A percentile compares a stretch with the other conserved stretches of the same genome.
These are phyloP conservation scores for Beverwykella pulmonaria DNA, from an alignment of 495 filamentous ascomycete genomes.

Conservation along the genomic window DNA sequence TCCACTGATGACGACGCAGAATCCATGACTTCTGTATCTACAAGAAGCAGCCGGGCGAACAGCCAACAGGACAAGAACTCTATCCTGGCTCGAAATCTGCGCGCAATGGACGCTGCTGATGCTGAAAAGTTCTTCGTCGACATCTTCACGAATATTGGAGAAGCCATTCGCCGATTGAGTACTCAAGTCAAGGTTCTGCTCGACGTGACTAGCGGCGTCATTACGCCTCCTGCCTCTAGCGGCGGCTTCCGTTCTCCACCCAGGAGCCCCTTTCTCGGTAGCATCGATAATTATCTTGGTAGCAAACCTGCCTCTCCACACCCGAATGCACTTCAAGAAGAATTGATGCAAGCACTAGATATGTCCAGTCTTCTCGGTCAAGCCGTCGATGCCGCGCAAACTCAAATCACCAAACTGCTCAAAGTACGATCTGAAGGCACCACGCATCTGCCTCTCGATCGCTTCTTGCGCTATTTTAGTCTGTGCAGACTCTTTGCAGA, in stretches of 20 bases:
- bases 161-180: slow-evolving; percentile 79
- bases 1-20: slow-evolving; percentile 92
- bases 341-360: slow-evolving; percentile 81
- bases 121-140: slow-evolving; percentile 82
- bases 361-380: slow-evolving; percentile 93
- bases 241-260: slow-evolving; percentile 33
- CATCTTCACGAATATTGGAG: slow-evolving; percentile 84
- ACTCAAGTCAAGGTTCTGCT: slow-evolving; percentile 95
- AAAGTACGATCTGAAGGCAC: slow-evolving; percentile 89
- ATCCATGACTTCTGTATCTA: slow-evolving; percentile 84
- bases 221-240: slow-evolving; percentile 39
- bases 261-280: slow-evolving; percentile 35
- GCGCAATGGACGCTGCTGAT: slow-evolving; percentile 78
- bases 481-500: slow-evolving; percentile 93
- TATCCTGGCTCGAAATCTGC: slow-evolving; percentile 86
- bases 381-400: slow-evolving; percentile 89
- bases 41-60: slow-evolving; percentile 68
- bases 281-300: slow-evolving; percentile 34
- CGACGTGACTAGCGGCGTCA: slow-evolving; percentile 84
- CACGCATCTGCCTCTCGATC: slow-evolving; percentile 67
- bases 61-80: slow-evolving; percentile 87
- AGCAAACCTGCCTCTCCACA: not conserved
- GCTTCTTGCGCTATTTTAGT: slow-evolving; percentile 88
- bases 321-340: slow-evolving; percentile 62
- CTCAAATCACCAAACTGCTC: slow-evolving; percentile 87